phyloP scores from a whole-genome alignment of 805 yeast genomes.

The Scheffersomyces coipomensis region DNA sequence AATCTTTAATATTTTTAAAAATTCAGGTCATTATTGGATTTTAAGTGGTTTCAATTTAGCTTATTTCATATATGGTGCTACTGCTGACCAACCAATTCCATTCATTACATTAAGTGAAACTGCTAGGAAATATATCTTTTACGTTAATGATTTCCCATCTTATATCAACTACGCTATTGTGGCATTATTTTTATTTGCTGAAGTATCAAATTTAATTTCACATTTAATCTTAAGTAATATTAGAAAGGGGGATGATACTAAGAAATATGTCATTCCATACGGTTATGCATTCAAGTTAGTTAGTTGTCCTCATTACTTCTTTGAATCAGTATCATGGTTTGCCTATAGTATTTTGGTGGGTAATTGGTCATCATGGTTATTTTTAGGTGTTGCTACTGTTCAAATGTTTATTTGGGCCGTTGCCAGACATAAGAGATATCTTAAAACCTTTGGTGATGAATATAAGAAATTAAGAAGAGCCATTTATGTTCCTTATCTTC shows the following conservation, averaged over 20 bases:
- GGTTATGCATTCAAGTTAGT: conserved; percentile 83
- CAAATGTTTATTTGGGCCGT: conserved; percentile 95
- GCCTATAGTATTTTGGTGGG: conserved; percentile 67
- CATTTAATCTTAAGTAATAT: conserved; percentile 66
- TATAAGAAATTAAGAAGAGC: conserved; percentile 76
- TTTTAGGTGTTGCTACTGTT: conserved; percentile 63
- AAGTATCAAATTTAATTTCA: conserved; percentile 68
- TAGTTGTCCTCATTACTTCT: conserved; percentile 93
- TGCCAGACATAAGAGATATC: conserved; percentile 73
- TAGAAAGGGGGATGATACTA: conserved; percentile 49
- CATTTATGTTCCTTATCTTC: conserved; percentile 72
- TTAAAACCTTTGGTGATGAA: conserved; percentile 67
- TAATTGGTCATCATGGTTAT: conserved; percentile 74
- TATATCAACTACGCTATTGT: conserved; percentile 29
- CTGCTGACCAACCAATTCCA: conserved; percentile 5
- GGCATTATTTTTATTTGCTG: conserved; percentile 55
- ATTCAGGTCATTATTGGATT: conserved; percentile 91
- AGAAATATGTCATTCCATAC: conserved; percentile 66
- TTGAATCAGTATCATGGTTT: conserved; percentile 79
- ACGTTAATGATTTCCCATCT: conserved; percentile 42
- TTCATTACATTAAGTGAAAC: conserved; percentile 2
- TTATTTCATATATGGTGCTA: conserved; percentile 43
- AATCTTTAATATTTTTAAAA: conserved; percentile 77
- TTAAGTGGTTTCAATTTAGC: conserved; percentile 67
- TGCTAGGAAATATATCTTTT: conserved; percentile 34